phyloP scores from a whole-genome alignment of 352 stramenopile genomes.

The Pythium oligandrum region DNA sequence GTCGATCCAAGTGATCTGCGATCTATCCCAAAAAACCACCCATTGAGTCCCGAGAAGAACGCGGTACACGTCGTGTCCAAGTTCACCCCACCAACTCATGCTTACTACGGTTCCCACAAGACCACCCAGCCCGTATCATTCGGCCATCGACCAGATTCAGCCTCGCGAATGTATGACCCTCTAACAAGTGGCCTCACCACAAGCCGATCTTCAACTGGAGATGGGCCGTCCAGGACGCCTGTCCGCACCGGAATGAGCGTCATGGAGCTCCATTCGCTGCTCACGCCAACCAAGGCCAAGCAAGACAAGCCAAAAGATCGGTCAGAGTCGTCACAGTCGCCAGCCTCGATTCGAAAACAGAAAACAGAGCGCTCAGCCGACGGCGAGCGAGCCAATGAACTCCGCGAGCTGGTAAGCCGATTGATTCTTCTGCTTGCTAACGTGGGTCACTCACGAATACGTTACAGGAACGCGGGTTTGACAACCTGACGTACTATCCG shows the following conservation, averaged over 20 bases:
- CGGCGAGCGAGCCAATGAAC: neutral
- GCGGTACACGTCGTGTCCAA: conserved; percentile 15
- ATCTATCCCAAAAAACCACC: conserved; percentile 12
- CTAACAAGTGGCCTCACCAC: conserved; percentile 31
- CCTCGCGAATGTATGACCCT: conserved; percentile 66
- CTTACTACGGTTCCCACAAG: conserved; percentile 26
- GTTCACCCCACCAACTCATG: conserved; percentile 15
- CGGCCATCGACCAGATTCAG: conserved; percentile 68
- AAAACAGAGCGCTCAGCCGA: neutral
- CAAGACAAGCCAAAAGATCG: neutral
- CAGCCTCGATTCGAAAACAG: conserved; percentile 3
- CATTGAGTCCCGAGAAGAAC: conserved; percentile 14
- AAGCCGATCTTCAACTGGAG: conserved; percentile 3
- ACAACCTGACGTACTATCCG: conserved; percentile 52
- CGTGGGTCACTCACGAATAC: neutral
- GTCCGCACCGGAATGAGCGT: conserved; percentile 55
- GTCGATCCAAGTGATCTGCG: conserved; percentile 43
- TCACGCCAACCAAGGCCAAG: conserved; percentile 30
- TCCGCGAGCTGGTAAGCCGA: neutral
- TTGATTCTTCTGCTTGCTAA: neutral
- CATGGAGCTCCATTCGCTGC: conserved; percentile 47
- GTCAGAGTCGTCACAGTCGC: conserved; percentile 1
- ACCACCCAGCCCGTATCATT: conserved; percentile 56
- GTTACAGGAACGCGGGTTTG: conserved; percentile 36
- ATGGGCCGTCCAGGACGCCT: conserved; percentile 20